A percentile compares a stretch with the other conserved stretches of the same genome.
phyloP scores from a whole-genome alignment of 352 stramenopile genomes.

The Pythium utonaiense region DNA sequence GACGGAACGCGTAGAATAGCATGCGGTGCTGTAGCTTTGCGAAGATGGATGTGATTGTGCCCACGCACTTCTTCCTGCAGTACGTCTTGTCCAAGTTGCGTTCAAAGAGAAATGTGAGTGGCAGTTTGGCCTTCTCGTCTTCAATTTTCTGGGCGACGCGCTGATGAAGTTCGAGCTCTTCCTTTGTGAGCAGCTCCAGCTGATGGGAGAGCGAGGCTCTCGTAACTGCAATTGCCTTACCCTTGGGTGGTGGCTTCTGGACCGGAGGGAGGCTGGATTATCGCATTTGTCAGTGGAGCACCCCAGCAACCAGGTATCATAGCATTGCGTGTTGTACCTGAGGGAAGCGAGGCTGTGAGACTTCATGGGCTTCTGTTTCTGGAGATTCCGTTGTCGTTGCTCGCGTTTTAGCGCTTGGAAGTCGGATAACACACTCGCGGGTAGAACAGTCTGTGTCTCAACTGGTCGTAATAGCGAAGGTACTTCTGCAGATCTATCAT shows the following conservation, averaged over 20 bases:
- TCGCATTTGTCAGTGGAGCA: too few species aligned
- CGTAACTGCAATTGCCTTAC: not conserved
- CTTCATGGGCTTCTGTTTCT: not conserved
- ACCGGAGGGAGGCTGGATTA: conserved; percentile 14
- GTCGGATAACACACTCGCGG: conserved; percentile 1
- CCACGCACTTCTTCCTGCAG: conserved; percentile 48
- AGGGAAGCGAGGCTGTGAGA: conserved; percentile 26
- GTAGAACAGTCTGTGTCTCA: not conserved
- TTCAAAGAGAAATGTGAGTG: conserved; percentile 74
- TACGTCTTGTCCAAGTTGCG: conserved; percentile 58
- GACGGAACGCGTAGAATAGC: conserved; percentile 40
- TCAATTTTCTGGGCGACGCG: conserved; percentile 41
- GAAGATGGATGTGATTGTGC: conserved; percentile 60
- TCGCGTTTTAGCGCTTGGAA: conserved; percentile 11
- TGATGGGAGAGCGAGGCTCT: conserved; percentile 11
- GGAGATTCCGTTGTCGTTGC: conserved; percentile 1
- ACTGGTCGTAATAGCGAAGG: not conserved
- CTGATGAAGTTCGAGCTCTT: conserved; percentile 27
- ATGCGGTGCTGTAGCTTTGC: conserved; percentile 61
- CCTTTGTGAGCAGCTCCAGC: not conserved
- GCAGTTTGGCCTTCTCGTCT: conserved; percentile 49
- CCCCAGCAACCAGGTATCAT: too few species aligned
- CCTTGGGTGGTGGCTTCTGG: conserved; percentile 8
- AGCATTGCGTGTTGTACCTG: too few species aligned
- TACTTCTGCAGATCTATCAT: not conserved